Conservation (phyloP, 176 grass and related monocot genomes). For the Zoysia pacifica region DNA sequence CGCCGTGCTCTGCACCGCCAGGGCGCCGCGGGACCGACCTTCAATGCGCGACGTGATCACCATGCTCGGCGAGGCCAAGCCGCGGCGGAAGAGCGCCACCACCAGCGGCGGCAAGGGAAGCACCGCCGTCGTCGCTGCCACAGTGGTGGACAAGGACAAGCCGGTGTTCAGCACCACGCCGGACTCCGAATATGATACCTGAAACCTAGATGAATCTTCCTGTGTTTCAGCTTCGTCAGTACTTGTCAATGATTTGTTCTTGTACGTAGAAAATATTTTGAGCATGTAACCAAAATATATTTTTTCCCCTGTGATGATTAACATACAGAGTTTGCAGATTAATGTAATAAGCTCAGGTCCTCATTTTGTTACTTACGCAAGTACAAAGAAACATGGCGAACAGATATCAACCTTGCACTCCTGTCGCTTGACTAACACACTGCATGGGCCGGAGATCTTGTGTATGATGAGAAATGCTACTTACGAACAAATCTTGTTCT, state of each 20-base stretch:
- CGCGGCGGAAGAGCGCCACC: conserved; percentile 73
- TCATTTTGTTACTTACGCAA: not conserved
- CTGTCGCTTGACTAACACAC: too few species aligned
- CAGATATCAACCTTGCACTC: too few species aligned
- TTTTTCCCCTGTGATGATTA: not conserved
- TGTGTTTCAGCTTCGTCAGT: not conserved
- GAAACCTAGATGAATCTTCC: conserved; percentile 12
- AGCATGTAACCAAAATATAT: conserved; percentile 14
- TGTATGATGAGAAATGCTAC: too few species aligned
- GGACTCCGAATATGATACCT: conserved; percentile 44
- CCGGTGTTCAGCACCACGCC: conserved; percentile 79
- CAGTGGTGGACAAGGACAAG: conserved; percentile 69
- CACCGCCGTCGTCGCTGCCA: not conserved
- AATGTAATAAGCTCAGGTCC: conserved; percentile 32
- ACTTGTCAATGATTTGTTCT: conserved; percentile 4
- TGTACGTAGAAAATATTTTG: conserved; percentile 51
- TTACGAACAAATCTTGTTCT: too few species aligned
- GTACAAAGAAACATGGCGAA: not conserved
- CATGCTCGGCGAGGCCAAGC: conserved; percentile 95
- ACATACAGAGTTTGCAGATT: conserved; percentile 31
- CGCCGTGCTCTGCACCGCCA: conserved; percentile 87
- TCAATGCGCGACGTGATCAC: conserved; percentile 92
- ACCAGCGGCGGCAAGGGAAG: not conserved
- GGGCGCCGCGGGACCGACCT: conserved; percentile 69
- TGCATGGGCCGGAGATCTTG: too few species aligned